Evolutionary conservation across 2,329 filamentous ascomycete genomes (phyloP).

Genomic region (Diaporthe capsici): DNA sequence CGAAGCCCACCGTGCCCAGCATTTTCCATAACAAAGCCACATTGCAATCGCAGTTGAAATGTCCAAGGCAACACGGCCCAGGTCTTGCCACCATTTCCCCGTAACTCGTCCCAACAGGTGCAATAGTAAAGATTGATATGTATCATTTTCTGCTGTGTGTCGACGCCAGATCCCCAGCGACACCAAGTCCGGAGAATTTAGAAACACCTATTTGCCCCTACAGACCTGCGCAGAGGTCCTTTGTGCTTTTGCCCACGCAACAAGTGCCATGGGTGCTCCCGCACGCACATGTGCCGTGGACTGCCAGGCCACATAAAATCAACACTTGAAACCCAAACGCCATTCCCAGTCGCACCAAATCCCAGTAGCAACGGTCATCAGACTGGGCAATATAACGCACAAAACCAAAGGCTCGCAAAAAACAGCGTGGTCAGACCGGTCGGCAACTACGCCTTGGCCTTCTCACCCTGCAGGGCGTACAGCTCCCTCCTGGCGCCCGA

Average conservation of each 20-base stretch:
- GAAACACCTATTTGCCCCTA: background rate
- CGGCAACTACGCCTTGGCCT: slow-evolving; percentile 26
- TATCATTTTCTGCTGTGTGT: background rate
- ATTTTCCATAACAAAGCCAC: background rate
- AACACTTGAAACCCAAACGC: background rate
- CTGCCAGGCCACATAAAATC: background rate
- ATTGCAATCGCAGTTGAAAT: background rate
- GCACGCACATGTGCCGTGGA: no score
- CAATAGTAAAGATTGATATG: background rate
- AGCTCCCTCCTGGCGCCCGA: slow-evolving; percentile 66
- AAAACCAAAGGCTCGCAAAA: slow-evolving; percentile 9
- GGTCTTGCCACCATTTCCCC: background rate
- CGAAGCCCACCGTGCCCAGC: background rate
- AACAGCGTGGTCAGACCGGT: background rate
- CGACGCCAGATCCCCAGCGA: background rate
- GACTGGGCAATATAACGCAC: slow-evolving; percentile 24
- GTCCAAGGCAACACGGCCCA: background rate
- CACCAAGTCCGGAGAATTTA: background rate
- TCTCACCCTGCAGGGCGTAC: slow-evolving; percentile 58
- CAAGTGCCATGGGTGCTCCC: background rate
- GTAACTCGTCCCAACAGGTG: background rate
- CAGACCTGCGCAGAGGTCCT: background rate
- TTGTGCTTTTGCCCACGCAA: background rate
- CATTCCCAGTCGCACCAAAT: background rate
- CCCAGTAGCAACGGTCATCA: background rate